Evolutionary conservation across 2,329 filamentous ascomycete genomes (phyloP).

Genomic region (Fusarium denticulatum): DNA sequence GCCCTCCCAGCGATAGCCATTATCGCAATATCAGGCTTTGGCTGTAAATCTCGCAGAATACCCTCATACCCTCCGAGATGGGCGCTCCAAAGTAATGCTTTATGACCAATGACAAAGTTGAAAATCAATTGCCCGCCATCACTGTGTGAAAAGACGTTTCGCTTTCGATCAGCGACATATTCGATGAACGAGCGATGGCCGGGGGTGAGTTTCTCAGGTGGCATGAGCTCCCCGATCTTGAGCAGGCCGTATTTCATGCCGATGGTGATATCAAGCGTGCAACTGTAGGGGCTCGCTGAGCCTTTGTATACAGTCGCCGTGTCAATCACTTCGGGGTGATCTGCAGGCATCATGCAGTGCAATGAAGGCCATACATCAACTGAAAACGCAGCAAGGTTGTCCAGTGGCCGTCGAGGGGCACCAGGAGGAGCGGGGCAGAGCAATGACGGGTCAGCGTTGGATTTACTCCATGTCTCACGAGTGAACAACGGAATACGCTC

Average conservation of each 20-base stretch:
- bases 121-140: background rate
- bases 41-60: background rate
- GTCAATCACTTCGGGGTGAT: background rate
- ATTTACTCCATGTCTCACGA: background rate
- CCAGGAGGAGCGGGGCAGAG: background rate
- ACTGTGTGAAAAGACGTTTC: background rate
- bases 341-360: background rate
- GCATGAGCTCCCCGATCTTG: background rate
- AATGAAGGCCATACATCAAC: background rate
- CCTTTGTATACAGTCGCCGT: background rate
- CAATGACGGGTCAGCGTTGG: background rate
- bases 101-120: background rate
- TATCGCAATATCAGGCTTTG: background rate
- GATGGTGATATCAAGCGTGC: background rate
- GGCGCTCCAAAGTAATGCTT: background rate
- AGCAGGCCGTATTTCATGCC: background rate
- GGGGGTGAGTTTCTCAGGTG: background rate
- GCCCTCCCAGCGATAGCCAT: background rate
- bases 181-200: background rate
- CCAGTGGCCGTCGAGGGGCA: background rate
- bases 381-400: background rate
- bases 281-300: background rate
- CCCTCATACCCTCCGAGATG: background rate
- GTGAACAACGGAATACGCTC: background rate
- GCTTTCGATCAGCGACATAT: background rate